phyloP scores from a whole-genome alignment of 106 monocot species.

The Phalaenopsis equestris region DNA sequence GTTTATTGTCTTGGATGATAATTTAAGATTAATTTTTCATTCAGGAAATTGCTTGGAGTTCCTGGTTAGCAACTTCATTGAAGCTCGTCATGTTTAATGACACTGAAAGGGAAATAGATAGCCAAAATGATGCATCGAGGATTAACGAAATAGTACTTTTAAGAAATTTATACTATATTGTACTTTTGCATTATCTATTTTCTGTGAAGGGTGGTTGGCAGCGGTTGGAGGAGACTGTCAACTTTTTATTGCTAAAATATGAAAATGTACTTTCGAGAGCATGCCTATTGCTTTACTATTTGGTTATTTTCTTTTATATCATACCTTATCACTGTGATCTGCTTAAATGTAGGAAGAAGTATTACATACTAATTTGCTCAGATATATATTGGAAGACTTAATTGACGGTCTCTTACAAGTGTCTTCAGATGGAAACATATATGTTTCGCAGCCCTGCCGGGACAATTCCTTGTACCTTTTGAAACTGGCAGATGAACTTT shows the following conservation, averaged over 20 bases:
- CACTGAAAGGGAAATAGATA: slow-evolving; percentile 18
- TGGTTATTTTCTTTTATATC: not conserved
- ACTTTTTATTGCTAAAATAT: slow-evolving; percentile 62
- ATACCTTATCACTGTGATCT: not conserved
- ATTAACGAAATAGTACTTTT: slow-evolving; percentile 52
- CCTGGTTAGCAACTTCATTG: slow-evolving; percentile 83
- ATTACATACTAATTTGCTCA: slow-evolving; percentile 28
- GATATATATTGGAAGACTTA: slow-evolving; percentile 84
- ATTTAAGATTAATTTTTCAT: slow-evolving; percentile 14
- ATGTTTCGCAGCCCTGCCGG: slow-evolving; percentile 86
- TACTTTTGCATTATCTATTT: slow-evolving; percentile 75
- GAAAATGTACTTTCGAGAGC: slow-evolving; percentile 30
- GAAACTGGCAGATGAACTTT: slow-evolving; percentile 76
- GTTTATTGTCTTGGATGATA: not conserved
- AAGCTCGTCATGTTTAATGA: slow-evolving; percentile 36
- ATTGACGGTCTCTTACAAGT: slow-evolving; percentile 48
- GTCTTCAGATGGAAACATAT: slow-evolving; percentile 58
- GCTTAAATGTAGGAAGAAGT: slow-evolving; percentile 23
- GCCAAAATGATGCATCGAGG: slow-evolving; percentile 17
- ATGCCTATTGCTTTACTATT: not conserved
- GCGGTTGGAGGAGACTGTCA: slow-evolving; percentile 79
- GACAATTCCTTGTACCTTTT: slow-evolving; percentile 87
- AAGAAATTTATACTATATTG: slow-evolving; percentile 71
- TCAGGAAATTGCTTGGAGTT: slow-evolving; percentile 82
- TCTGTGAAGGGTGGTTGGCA: slow-evolving; percentile 94